A percentile compares a stretch with the other conserved stretches of the same genome.
These are phyloP conservation scores for Nicotiana tomentosiformis DNA, from an alignment of 257 asterid species.

Conservation along the genomic window DNA sequence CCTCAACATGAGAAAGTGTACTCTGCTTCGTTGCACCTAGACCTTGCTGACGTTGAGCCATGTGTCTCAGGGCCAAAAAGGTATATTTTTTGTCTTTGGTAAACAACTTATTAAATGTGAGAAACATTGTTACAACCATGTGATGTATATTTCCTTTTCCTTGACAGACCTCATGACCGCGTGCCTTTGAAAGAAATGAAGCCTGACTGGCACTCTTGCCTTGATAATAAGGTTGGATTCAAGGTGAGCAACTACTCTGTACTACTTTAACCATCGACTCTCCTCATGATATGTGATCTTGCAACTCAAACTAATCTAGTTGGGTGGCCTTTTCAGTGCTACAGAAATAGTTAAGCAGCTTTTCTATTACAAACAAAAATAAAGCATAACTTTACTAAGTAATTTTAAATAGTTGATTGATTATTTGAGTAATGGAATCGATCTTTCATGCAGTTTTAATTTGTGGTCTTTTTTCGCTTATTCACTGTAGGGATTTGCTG, in stretches of 20 bases:
- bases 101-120: background rate
- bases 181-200: slow-evolving; percentile 87
- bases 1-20: slow-evolving; percentile 85
- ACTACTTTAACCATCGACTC: background rate
- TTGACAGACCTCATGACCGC: slow-evolving; percentile 87
- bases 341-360: no score
- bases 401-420: no score
- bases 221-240: slow-evolving; percentile 85
- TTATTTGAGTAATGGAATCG: no score
- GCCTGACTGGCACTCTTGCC: slow-evolving; percentile 90
- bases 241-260: slow-evolving; percentile 48
- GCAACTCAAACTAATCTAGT: slow-evolving; percentile 4
- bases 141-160: slow-evolving; percentile 3
- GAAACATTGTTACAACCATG: background rate
- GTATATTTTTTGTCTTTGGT: slow-evolving; percentile 22
- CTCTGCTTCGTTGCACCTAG: slow-evolving; percentile 61
- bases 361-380: no score
- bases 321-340: no score
- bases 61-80: slow-evolving; percentile 94
- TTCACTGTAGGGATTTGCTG: slow-evolving; percentile 75
- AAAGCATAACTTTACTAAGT: no score
- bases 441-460: no score
- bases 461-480: no score
- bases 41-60: slow-evolving; percentile 74
- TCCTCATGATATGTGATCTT: background rate